These are phyloP conservation scores for Gyromitra esculenta DNA, from an alignment of 2,329 filamentous ascomycete genomes.

Conservation along the genomic window DNA sequence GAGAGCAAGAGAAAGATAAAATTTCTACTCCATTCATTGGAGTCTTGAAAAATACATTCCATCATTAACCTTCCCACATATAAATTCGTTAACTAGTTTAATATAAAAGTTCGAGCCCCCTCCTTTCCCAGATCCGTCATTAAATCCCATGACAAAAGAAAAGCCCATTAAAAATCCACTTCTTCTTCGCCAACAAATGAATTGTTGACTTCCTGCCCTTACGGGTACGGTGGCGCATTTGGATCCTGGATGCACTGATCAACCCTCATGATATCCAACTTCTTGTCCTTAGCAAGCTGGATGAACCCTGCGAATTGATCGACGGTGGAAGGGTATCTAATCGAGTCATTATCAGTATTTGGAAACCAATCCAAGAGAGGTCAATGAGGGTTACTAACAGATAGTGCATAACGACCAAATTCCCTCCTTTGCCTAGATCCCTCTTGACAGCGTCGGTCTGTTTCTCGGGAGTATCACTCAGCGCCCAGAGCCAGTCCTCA, in stretches of 20 bases:
- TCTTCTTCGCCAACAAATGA: not conserved
- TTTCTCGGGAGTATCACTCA: conserved; percentile 68
- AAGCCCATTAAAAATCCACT: not conserved
- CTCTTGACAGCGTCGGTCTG: conserved; percentile 73
- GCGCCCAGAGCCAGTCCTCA: conserved; percentile 75
- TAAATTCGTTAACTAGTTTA: not conserved
- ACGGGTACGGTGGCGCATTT: conserved; percentile 63
- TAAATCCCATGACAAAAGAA: not conserved
- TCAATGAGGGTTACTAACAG: conserved; percentile 59
- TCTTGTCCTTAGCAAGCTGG: conserved; percentile 69
- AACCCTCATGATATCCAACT: conserved; percentile 72
- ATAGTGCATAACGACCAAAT: conserved; percentile 73
- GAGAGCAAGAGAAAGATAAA: not conserved
- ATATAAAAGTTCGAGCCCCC: not conserved
- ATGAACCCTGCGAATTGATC: conserved; percentile 73
- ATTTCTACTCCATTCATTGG: not conserved
- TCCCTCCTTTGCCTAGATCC: conserved; percentile 71
- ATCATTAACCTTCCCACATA: not conserved
- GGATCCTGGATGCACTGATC: conserved; percentile 74
- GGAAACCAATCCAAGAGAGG: no score
- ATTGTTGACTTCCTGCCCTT: not conserved
- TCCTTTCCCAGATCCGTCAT: not conserved
- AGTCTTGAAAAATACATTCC: not conserved
- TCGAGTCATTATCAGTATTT: conserved; percentile 61
- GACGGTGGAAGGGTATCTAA: conserved; percentile 72